Evolutionary conservation across 2,329 filamentous ascomycete species (phyloP), one percentile per base, ranked within the genome.

Genomic region (Thelonectria rubi): DNA sequence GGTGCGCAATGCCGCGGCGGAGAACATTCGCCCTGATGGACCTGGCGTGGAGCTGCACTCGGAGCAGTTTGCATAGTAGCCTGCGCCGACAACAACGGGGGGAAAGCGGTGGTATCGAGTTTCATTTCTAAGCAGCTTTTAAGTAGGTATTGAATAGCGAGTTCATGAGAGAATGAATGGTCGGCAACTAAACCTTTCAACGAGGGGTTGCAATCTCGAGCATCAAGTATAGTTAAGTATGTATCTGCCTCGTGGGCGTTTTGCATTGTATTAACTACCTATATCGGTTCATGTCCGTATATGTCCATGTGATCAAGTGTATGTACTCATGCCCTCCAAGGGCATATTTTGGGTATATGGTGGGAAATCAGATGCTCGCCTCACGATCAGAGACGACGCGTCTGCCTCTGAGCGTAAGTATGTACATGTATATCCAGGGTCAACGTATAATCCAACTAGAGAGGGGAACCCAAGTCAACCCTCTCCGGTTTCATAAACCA

Each of bases 41-140:
- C 79, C 81, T 2, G 77, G 77, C 24, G 71, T 84, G 3, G 81
- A 82, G 64, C 71, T 84, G 14, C 81, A 84, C 71, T 80, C 79
- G 54, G 82, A 84, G 71, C 73, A 79, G 45, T 83, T 83, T 69
- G 79, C 76, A 5, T 81, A 79, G 79, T 81, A 63, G 71, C 21
- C 4, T 20, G 9, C 3, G 17, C 18, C 11, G 15, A 32, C 11
- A 10, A 11, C 37, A 17, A 11, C 7, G 30, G 20, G 12, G 15
- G 24, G 15, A 20, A 11, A 20, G 32, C 34, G 5, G 3, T 21
- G 18, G 15, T 21, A 7, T 45, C 3, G 11, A n/a, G 34, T 43
- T 17, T 12, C 24, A 18, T 18, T 45, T 26, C 30, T 24, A 24
- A 2, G 15, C 11, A 37, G 34, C 34, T 37, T 37, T 37, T 14